Evolutionary conservation across 345 rosid genomes (phyloP).

Genomic region (Lenwebbia sp.): DNA sequence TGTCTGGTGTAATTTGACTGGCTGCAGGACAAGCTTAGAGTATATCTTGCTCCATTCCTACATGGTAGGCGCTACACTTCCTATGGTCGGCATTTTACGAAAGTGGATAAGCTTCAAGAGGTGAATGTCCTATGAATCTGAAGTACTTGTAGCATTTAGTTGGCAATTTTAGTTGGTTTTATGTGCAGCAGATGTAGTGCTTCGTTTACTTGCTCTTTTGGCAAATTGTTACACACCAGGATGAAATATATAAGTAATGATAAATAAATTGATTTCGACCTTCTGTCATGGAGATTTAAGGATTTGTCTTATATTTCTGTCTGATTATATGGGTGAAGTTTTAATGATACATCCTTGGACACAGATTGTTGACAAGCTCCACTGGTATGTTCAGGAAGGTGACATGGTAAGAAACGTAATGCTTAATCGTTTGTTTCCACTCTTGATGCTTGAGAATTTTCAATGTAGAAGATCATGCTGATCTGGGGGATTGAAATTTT

Average conservation of each 20-base stretch:
- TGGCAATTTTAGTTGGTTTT: neutral
- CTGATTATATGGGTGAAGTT: neutral
- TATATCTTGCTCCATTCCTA: constrained; percentile 80
- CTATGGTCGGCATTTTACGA: constrained; percentile 94
- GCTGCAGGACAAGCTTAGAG: constrained; percentile 66
- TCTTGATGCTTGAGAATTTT: neutral
- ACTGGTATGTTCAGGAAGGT: constrained; percentile 70
- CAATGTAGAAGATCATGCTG: neutral
- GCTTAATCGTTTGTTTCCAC: neutral
- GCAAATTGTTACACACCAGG: neutral
- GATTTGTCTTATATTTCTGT: neutral
- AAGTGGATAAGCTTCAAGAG: constrained; percentile 68
- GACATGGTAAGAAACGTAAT: constrained; percentile 57
- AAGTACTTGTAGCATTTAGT: neutral
- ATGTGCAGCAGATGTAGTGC: neutral
- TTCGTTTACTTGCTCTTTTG: neutral
- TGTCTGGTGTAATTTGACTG: neutral
- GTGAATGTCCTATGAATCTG: constrained; percentile 19
- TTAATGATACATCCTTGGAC: constrained; percentile 1
- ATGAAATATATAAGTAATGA: neutral
- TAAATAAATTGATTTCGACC: neutral
- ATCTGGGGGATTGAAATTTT: neutral
- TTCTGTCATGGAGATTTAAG: neutral
- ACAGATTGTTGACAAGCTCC: constrained; percentile 85
- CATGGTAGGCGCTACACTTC: constrained; percentile 80